phyloP scores from a whole-genome alignment of 345 rosid genomes.

The Noccaea bulbosa region DNA sequence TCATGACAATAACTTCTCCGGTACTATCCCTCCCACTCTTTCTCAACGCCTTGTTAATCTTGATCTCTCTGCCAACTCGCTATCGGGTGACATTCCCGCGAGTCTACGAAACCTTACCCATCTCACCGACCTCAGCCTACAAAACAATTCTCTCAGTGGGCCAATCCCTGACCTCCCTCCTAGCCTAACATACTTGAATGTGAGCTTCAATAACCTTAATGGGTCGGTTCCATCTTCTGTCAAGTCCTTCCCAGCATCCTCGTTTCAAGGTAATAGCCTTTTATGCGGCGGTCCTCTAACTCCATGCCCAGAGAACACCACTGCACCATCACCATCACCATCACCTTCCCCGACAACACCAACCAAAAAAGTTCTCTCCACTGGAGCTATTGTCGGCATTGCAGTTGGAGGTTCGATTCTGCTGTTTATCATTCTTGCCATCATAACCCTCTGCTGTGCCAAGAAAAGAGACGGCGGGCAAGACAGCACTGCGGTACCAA shows the following conservation, averaged over 20 bases:
- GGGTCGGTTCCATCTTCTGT: slow-evolving; percentile 77
- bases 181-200: slow-evolving; percentile 62
- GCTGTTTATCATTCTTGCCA: slow-evolving; percentile 52
- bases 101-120: slow-evolving; percentile 56
- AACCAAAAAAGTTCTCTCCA: slow-evolving; percentile 56
- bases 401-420: slow-evolving; percentile 62
- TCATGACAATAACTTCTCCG: slow-evolving; percentile 83
- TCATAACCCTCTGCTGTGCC: slow-evolving; percentile 57
- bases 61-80: slow-evolving; percentile 78
- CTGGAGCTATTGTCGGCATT: slow-evolving; percentile 62
- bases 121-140: slow-evolving; percentile 63
- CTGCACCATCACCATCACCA: slow-evolving; percentile 71
- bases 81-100: slow-evolving; percentile 66
- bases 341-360: slow-evolving; percentile 56
- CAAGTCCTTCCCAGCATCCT: slow-evolving; percentile 65
- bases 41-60: slow-evolving; percentile 59
- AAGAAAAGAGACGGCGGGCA: slow-evolving; percentile 53
- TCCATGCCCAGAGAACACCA: slow-evolving; percentile 51
- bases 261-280: slow-evolving; percentile 70
- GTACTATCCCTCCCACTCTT: slow-evolving; percentile 60
- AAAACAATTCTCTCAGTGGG: slow-evolving; percentile 74
- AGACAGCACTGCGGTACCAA: slow-evolving; percentile 41
- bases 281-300: slow-evolving; percentile 76
- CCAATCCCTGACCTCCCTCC: slow-evolving; percentile 61
- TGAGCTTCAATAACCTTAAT: slow-evolving; percentile 74